Evolutionary conservation across 2,329 filamentous ascomycete genomes (phyloP).

Genomic region (Alternaria sp.): DNA sequence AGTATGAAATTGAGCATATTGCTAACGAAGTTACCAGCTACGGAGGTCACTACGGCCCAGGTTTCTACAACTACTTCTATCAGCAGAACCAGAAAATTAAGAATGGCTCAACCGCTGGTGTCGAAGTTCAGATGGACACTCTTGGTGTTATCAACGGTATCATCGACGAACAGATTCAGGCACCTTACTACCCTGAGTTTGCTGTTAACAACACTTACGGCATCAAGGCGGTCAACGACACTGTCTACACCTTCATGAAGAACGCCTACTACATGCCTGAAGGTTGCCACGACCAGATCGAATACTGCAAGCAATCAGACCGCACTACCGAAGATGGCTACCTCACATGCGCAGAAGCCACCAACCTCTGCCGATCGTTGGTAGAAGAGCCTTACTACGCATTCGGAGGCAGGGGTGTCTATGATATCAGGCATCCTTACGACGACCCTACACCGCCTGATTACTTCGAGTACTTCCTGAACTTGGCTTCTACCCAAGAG

Average conservation of each 20-base stretch:
- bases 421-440: conserved; percentile 62
- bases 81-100: conserved; percentile 63
- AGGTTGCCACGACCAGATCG: conserved; percentile 63
- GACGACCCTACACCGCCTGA: conserved; percentile 63
- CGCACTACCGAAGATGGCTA: conserved; percentile 37
- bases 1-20: background rate
- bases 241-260: conserved; percentile 56
- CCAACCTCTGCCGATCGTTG: conserved; percentile 54
- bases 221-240: conserved; percentile 59
- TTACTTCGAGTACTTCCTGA: conserved; percentile 63
- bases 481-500: conserved; percentile 61
- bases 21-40: conserved; percentile 31
- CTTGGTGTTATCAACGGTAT: conserved; percentile 65
- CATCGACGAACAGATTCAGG: conserved; percentile 61
- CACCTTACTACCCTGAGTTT: conserved; percentile 58
- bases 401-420: conserved; percentile 59
- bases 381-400: conserved; percentile 57
- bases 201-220: conserved; percentile 66
- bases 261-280: conserved; percentile 56
- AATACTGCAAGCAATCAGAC: conserved; percentile 53
- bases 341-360: conserved; percentile 49
- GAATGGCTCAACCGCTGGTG: conserved; percentile 58
- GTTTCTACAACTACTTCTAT: conserved; percentile 66
- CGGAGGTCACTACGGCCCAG: conserved; percentile 61
- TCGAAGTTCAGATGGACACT: conserved; percentile 63